Base-by-base conservation (phyloP, 2,329 filamentous ascomycete species). In the Calycina herbarum region DNA sequence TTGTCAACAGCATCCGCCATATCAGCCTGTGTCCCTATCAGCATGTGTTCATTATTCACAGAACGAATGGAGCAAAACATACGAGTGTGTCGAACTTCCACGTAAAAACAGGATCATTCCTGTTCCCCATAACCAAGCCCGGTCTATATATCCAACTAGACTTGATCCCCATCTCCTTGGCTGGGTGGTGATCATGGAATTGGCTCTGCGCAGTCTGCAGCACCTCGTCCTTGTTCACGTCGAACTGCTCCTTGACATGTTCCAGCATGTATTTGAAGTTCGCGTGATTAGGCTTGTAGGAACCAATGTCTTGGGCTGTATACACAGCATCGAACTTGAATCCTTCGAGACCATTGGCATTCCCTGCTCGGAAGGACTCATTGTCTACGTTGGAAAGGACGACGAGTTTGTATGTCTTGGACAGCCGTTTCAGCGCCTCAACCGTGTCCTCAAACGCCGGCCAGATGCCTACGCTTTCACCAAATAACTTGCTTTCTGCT, bases 241-340 rank as follows among this genome's bases (percentile, higher is more conserved):
- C 85, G 71, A 89, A 86, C n/a, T 82, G 80, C 1, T 77, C 72
- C 71, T 83, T 66, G 1, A 86, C 83, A 59, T 84, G 78, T 11
- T 78, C 75, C 5, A 92, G 73, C 81, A 92, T 81, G 73, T 88
- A 86, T 64, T 86, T 81, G 66, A 93, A 93, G 68, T 92, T 92
- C 62, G 79, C 77, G 35, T 79, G 72, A 69, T 87, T 81, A 0
- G 90, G 90, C 77, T 93, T 93, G 74, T 92, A 93, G 13, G 82
- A 84, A 0, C 89, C 89, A 31, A 92, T 84, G 51, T 91, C 87
- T 74, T 92, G 81, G 0, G 90, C 90, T 0, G 89, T 92, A 73
- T 89, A 83, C 42, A 91, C 78, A 2, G 83, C 80, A 70, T 90
- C 87, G 71, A 92, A 83, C 1, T 79, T 70, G 31, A 83, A 78